A percentile compares a stretch with the other conserved stretches of the same genome.
These are phyloP conservation scores for Fusarium decemcellulare DNA, from an alignment of 2,329 filamentous ascomycete species.

Conservation along the genomic window DNA sequence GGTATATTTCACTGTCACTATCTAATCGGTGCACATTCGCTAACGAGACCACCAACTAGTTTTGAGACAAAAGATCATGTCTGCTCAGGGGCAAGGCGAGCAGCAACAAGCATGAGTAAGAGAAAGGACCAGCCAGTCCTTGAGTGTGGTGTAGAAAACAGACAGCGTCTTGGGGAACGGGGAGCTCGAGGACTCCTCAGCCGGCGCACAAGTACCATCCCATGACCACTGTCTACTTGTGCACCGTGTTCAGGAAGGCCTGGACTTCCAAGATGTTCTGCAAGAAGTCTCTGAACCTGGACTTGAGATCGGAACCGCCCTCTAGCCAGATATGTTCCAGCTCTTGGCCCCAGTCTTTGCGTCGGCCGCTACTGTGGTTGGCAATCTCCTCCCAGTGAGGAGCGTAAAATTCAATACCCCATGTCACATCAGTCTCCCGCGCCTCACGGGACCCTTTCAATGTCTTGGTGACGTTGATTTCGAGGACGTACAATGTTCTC, in stretches of 20 bases:
- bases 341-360: slow-evolving; percentile 50
- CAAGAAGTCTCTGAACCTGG: slow-evolving; percentile 50
- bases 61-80: slow-evolving; percentile 61
- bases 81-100: slow-evolving; percentile 48
- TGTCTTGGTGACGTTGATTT: slow-evolving; percentile 48
- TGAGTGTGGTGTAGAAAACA: slow-evolving; percentile 12
- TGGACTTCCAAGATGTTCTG: slow-evolving; percentile 51
- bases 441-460: slow-evolving; percentile 42
- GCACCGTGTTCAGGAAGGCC: slow-evolving; percentile 40
- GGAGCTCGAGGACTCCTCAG: slow-evolving; percentile 5
- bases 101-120: slow-evolving; percentile 37
- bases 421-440: slow-evolving; percentile 44
- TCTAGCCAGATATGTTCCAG: slow-evolving; percentile 53
- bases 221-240: slow-evolving; percentile 16
- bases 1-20: slow-evolving; percentile 61
- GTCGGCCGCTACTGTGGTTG: slow-evolving; percentile 45
- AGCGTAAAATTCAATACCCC: slow-evolving; percentile 52
- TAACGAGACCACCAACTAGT: slow-evolving; percentile 51
- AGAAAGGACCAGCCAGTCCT: not conserved
- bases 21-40: slow-evolving; percentile 52
- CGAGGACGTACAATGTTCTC: slow-evolving; percentile 51
- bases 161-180: slow-evolving; percentile 7
- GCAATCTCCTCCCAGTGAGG: slow-evolving; percentile 56
- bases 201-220: slow-evolving; percentile 11
- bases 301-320: slow-evolving; percentile 40